These are phyloP conservation scores for Hypoxylon cercidicola DNA, from an alignment of 495 filamentous ascomycete species.

Conservation along the genomic window DNA sequence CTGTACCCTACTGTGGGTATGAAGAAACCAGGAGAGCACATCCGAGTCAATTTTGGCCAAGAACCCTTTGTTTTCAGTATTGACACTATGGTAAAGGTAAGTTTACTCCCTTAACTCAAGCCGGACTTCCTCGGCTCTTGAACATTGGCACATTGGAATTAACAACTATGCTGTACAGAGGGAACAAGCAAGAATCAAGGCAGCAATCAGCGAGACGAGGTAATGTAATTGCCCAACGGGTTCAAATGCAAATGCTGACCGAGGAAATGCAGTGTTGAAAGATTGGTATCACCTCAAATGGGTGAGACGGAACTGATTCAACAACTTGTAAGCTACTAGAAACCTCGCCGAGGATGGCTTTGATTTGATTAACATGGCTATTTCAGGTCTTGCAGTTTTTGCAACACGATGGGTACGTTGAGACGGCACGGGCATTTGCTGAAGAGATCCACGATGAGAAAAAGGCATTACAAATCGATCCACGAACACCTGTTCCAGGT, in stretches of 20 bases:
- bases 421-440: conserved; percentile 88
- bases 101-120: conserved; percentile 24
- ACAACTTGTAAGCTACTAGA: conserved; percentile 60
- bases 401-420: conserved; percentile 96
- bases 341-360: background rate
- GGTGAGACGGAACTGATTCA: conserved; percentile 84
- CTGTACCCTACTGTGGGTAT: conserved; percentile 93
- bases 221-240: conserved; percentile 14
- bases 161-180: conserved; percentile 53
- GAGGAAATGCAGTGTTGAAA: conserved; percentile 36
- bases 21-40: conserved; percentile 85
- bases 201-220: conserved; percentile 55
- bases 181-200: conserved; percentile 65
- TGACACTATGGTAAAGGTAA: conserved; percentile 83
- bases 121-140: background rate
- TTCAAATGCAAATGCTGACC: conserved; percentile 24
- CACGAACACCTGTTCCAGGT: conserved; percentile 62
- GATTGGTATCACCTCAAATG: conserved; percentile 58
- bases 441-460: conserved; percentile 82
- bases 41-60: conserved; percentile 93
- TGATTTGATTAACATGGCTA: conserved; percentile 22
- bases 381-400: conserved; percentile 83
- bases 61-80: conserved; percentile 92
- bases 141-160: conserved; percentile 26
- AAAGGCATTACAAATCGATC: conserved; percentile 67